Evolutionary conservation across 2,329 filamentous ascomycete species (phyloP).

Genomic region (Fusarium sp.): DNA sequence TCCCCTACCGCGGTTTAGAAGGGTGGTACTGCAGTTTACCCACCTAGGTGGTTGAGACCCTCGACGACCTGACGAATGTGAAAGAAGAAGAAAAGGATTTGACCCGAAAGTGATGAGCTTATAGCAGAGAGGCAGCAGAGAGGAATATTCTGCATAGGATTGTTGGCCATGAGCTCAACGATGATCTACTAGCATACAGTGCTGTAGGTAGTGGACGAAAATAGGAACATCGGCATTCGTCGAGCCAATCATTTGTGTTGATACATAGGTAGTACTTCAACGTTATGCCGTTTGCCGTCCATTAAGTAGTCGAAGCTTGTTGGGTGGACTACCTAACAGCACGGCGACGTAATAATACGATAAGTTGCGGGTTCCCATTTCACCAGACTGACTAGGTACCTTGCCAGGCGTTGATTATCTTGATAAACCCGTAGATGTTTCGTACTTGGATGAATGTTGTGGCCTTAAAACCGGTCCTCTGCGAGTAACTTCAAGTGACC

Average conservation of each 20-base stretch:
- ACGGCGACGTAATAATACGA: constrained; percentile 1
- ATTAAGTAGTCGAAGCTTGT: constrained; percentile 5
- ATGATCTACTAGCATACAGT: neutral
- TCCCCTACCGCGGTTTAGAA: neutral
- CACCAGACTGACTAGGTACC: neutral
- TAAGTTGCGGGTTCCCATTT: neutral
- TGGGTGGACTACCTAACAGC: neutral
- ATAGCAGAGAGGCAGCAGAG: neutral
- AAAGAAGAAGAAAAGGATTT: constrained; percentile 20
- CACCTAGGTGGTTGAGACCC: constrained; percentile 12
- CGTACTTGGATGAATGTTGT: constrained; percentile 5
- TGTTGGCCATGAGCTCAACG: neutral
- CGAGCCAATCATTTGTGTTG: constrained; percentile 1
- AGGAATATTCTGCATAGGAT: constrained; percentile 6
- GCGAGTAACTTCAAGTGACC: constrained; percentile 3
- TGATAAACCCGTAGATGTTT: constrained; percentile 1
- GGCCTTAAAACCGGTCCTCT: neutral
- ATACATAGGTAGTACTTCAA: neutral
- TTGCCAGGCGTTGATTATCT: constrained; percentile 17
- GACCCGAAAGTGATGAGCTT: constrained; percentile 2
- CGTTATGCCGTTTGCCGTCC: neutral
- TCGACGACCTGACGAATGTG: constrained; percentile 21
- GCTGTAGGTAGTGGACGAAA: constrained; percentile 6
- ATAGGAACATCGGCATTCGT: constrained; percentile 21
- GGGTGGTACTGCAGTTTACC: constrained; percentile 16